These are phyloP conservation scores for Mercurialis annua DNA, from an alignment of 345 rosid genomes.

Conservation along the genomic window DNA sequence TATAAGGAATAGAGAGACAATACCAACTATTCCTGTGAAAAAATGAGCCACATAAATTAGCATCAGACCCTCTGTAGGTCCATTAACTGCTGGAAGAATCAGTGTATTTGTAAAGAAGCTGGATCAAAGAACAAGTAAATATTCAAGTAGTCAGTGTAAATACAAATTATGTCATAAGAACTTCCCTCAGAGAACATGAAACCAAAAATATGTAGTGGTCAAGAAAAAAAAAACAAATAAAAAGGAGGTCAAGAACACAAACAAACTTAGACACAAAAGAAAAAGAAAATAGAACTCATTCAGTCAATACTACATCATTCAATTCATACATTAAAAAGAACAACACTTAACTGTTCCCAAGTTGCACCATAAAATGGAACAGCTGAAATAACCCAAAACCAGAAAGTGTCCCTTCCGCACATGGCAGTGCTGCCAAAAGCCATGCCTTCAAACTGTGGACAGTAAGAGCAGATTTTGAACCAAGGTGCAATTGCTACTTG, in stretches of 20 bases:
- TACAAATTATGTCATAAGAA: neutral
- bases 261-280: too few species aligned
- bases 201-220: too few species aligned
- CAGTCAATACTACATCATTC: neutral
- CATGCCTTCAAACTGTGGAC: slow-evolving; percentile 69
- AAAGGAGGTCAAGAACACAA: too few species aligned
- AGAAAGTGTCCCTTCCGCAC: slow-evolving; percentile 87
- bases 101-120: slow-evolving; percentile 94
- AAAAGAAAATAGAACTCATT: neutral
- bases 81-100: slow-evolving; percentile 87
- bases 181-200: neutral
- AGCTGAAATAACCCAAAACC: slow-evolving; percentile 97
- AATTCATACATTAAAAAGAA: neutral
- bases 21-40: slow-evolving; percentile 87
- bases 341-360: slow-evolving; percentile 83
- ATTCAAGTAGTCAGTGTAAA: slow-evolving; percentile 12
- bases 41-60: slow-evolving; percentile 73
- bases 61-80: slow-evolving; percentile 97
- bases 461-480: slow-evolving; percentile 13
- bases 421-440: slow-evolving; percentile 93
- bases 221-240: too few species aligned
- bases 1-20: slow-evolving; percentile 13
- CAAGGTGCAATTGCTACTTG: slow-evolving; percentile 1
- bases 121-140: slow-evolving; percentile 24
- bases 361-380: slow-evolving; percentile 92